Conservation (phyloP, 305 asterid species). For the Caryopteris hybrid region DNA sequence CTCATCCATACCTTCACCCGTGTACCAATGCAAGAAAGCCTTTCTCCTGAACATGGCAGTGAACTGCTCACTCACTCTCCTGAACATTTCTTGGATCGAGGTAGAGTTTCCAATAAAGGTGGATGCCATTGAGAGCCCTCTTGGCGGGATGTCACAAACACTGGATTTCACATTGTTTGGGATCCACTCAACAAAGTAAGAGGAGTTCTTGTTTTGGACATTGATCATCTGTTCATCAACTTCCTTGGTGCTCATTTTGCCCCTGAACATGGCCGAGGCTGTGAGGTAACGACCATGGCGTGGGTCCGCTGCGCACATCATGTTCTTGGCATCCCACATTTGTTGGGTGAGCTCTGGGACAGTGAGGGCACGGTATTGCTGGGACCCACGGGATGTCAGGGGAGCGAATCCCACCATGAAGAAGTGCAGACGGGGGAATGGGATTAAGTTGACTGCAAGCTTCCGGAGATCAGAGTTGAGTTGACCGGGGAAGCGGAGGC, state of each 20-base stretch:
- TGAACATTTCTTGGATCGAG: too few relatives aligned
- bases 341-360: too few relatives aligned
- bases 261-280: too few relatives aligned
- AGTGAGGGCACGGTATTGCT: too few relatives aligned
- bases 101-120: conserved; percentile 86
- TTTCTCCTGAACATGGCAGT: too few relatives aligned
- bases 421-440: conserved; percentile 82
- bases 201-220: conserved; percentile 80
- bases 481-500: conserved; percentile 83
- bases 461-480: conserved; percentile 75
- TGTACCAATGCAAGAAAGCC: conserved; percentile 85
- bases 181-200: conserved; percentile 83
- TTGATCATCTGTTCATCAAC: conserved; percentile 83
- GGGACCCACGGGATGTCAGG: conserved; percentile 75
- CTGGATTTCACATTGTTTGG: conserved; percentile 88
- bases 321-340: too few relatives aligned
- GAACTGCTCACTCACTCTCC: too few relatives aligned
- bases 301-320: too few relatives aligned
- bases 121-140: conserved; percentile 81
- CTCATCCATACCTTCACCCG: conserved; percentile 83
- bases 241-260: too few relatives aligned
- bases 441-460: conserved; percentile 73
- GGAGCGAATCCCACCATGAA: conserved; percentile 85
- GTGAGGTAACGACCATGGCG: too few relatives aligned
- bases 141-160: conserved; percentile 86